Conservation (phyloP, 2,329 filamentous ascomycete species). For the Cercospora zeina region DNA sequence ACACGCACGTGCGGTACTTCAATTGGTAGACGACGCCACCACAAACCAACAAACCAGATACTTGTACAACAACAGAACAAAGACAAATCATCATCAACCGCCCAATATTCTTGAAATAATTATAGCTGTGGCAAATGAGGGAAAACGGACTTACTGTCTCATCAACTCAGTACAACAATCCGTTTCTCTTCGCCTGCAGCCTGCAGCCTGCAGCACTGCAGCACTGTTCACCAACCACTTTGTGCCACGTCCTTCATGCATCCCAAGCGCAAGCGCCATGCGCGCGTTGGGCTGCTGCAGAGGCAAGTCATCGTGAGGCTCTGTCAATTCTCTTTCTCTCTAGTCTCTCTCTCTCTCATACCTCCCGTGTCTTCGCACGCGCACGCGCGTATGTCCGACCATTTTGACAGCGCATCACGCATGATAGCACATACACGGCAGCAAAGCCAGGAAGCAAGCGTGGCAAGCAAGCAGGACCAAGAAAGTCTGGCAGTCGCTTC, state of each 20-base stretch:
- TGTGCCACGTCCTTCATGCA: slow-evolving; percentile 15
- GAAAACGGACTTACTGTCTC: no score
- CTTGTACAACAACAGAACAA: background rate
- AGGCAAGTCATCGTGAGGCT: slow-evolving; percentile 7
- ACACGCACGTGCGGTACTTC: background rate
- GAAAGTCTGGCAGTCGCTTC: no score
- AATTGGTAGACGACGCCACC: background rate
- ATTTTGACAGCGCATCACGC: no score
- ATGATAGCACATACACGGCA: no score
- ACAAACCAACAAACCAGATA: no score
- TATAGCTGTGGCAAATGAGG: slow-evolving; percentile 7
- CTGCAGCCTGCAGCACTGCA: background rate
- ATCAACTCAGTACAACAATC: no score
- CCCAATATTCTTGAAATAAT: background rate
- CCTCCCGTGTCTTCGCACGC: no score
- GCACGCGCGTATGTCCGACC: no score
- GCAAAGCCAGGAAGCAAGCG: no score
- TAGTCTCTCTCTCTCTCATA: background rate
- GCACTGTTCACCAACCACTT: slow-evolving; percentile 14
- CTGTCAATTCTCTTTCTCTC: background rate
- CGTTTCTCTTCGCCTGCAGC: background rate
- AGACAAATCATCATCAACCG: background rate
- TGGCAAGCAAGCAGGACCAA: no score
- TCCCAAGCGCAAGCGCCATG: background rate
- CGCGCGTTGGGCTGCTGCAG: background rate